These are phyloP conservation scores for Dactylellina parvicollis DNA, from an alignment of 2,329 filamentous ascomycete genomes.

Conservation along the genomic window DNA sequence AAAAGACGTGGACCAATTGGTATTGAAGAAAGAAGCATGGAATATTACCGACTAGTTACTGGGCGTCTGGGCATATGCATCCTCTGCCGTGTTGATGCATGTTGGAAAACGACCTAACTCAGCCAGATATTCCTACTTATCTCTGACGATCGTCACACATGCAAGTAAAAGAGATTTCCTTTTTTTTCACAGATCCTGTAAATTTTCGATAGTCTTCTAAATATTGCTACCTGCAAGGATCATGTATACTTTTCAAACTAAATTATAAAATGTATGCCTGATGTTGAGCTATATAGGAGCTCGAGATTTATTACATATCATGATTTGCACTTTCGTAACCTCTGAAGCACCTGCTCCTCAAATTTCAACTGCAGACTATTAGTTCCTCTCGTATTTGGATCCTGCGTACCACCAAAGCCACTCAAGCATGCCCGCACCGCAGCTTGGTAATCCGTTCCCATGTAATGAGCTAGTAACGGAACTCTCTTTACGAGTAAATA, in stretches of 20 bases:
- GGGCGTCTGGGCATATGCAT: neutral
- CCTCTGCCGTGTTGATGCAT: no score
- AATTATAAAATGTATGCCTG: no score
- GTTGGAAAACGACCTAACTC: no score
- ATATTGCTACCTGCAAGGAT: no score
- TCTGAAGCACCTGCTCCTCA: conserved; percentile 27
- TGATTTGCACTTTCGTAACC: conserved; percentile 15
- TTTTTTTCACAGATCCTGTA: no score
- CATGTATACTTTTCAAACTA: no score
- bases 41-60: neutral
- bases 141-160: no score
- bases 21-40: no score
- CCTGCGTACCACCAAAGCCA: neutral
- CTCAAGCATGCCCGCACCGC: conserved; percentile 26
- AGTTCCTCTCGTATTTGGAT: neutral
- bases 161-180: no score
- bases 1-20: neutral
- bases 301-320: neutral
- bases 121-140: no score
- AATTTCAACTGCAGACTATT: conserved; percentile 18
- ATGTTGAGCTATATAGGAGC: no score
- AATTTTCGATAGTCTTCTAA: no score
- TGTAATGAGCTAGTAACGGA: conserved; percentile 7
- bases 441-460: conserved; percentile 31
- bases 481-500: conserved; percentile 6